Evolutionary conservation across 441 rosid genomes (phyloP).

Genomic region (Gossypium laxum): DNA sequence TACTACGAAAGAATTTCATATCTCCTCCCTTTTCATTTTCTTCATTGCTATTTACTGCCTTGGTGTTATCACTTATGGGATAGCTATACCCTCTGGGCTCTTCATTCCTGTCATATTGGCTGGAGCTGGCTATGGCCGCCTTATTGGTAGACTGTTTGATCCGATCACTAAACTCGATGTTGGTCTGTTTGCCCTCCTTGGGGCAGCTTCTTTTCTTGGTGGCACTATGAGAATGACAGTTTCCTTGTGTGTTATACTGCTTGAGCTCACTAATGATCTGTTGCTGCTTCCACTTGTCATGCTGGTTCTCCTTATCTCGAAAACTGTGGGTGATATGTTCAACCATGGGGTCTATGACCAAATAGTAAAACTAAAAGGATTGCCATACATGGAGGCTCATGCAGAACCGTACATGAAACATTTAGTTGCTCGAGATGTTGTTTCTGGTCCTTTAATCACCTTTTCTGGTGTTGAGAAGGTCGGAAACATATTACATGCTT

Average conservation of each 20-base stretch:
- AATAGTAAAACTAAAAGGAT: constrained; percentile 55
- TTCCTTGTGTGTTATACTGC: constrained; percentile 55
- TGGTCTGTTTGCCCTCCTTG: constrained; percentile 57
- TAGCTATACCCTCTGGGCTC: constrained; percentile 72
- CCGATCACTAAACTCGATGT: constrained; percentile 43
- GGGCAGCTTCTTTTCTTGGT: constrained; percentile 68
- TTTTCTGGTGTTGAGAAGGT: constrained; percentile 56
- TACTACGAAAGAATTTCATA: constrained; percentile 36
- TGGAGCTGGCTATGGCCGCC: constrained; percentile 61
- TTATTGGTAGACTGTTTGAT: constrained; percentile 40
- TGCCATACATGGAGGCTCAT: constrained; percentile 61
- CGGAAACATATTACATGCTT: constrained; percentile 37
- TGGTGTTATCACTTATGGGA: constrained; percentile 63
- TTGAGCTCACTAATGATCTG: constrained; percentile 56
- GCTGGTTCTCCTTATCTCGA: constrained; percentile 60
- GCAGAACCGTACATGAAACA: constrained; percentile 63
- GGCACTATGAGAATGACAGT: constrained; percentile 79
- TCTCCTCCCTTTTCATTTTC: constrained; percentile 45
- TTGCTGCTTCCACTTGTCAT: constrained; percentile 56
- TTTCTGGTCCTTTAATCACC: constrained; percentile 42
- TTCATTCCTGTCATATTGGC: constrained; percentile 70
- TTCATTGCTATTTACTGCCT: constrained; percentile 45
- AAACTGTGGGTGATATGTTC: constrained; percentile 56
- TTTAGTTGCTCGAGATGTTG: constrained; percentile 44
- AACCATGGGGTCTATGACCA: constrained; percentile 62